Percentiles rank a stretch among this genome's conserved stretches.
Conservation (phyloP, 176 grass and related monocot genomes). For the Aegilops bicornis region DNA sequence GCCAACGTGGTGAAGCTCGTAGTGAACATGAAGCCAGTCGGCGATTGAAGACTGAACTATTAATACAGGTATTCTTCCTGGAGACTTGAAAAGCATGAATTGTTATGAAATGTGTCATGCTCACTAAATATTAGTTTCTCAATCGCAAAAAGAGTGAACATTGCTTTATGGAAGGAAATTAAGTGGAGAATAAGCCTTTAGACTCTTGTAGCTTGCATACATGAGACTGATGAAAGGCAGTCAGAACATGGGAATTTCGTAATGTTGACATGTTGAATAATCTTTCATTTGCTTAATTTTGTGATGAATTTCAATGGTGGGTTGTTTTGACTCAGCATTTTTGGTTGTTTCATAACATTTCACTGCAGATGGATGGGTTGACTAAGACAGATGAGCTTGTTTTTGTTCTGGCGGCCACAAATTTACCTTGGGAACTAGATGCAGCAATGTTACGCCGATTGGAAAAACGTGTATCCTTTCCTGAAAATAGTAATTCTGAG, state of each 20-base stretch:
- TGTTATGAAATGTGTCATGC: neutral
- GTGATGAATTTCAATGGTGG: neutral
- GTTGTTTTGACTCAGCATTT: neutral
- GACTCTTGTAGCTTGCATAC: neutral
- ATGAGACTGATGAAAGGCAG: neutral
- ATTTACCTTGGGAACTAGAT: slow-evolving; percentile 96
- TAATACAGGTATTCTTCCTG: slow-evolving; percentile 64
- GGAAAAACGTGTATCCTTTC: slow-evolving; percentile 88
- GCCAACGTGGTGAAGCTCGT: slow-evolving; percentile 86
- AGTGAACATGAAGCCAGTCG: slow-evolving; percentile 96
- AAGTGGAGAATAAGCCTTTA: neutral
- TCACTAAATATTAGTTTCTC: neutral
- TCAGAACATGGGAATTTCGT: neutral
- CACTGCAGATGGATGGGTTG: slow-evolving; percentile 84
- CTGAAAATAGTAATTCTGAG: neutral
- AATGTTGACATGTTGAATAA: slow-evolving; percentile 2
- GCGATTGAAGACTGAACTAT: slow-evolving; percentile 86
- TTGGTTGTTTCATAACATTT: slow-evolving; percentile 29
- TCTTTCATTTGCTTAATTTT: neutral
- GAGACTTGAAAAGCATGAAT: neutral
- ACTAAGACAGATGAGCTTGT: slow-evolving; percentile 90
- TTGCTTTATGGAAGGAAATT: neutral
- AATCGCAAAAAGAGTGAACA: slow-evolving; percentile 5
- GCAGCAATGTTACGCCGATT: slow-evolving; percentile 84
- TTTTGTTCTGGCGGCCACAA: slow-evolving; percentile 94